These are phyloP conservation scores for Ceratobasidium sp. DNA, from an alignment of 1,284 basidiomycete species.

Conservation along the genomic window DNA sequence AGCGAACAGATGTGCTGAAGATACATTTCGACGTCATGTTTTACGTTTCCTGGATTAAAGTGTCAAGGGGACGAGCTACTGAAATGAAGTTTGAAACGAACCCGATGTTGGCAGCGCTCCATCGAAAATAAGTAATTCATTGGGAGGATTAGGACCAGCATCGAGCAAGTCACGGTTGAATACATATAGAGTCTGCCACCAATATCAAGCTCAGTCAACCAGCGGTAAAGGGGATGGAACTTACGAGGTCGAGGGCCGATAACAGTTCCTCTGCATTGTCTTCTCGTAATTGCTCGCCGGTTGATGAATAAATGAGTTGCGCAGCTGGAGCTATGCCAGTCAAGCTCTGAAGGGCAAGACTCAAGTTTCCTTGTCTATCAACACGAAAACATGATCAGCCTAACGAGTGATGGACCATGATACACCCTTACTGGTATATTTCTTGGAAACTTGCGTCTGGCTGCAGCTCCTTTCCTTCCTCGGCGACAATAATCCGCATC, in stretches of 20 bases:
- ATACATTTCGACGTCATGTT: slow-evolving; percentile 9
- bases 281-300: slow-evolving; percentile 34
- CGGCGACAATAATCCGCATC: slow-evolving; percentile 32
- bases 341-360: slow-evolving; percentile 34
- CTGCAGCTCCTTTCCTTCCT: slow-evolving; percentile 35
- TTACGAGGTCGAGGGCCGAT: slow-evolving; percentile 25
- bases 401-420: background rate
- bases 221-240: background rate
- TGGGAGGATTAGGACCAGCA: slow-evolving; percentile 8
- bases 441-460: slow-evolving; percentile 25
- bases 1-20: slow-evolving; percentile 10
- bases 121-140: slow-evolving; percentile 4
- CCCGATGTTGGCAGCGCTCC: slow-evolving; percentile 12
- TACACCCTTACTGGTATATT: slow-evolving; percentile 21
- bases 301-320: slow-evolving; percentile 26
- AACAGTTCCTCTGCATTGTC: slow-evolving; percentile 37
- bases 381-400: slow-evolving; percentile 3
- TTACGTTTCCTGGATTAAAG: slow-evolving; percentile 7
- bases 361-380: slow-evolving; percentile 33
- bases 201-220: background rate
- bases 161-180: slow-evolving; percentile 36
- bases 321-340: slow-evolving; percentile 3
- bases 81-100: background rate
- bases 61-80: background rate
- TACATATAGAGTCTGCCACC: slow-evolving; percentile 23